A percentile compares a stretch with the other conserved stretches of the same genome.
Evolutionary conservation across 2,329 filamentous ascomycete genomes (phyloP).

Genomic region (Juglanconis sp.): DNA sequence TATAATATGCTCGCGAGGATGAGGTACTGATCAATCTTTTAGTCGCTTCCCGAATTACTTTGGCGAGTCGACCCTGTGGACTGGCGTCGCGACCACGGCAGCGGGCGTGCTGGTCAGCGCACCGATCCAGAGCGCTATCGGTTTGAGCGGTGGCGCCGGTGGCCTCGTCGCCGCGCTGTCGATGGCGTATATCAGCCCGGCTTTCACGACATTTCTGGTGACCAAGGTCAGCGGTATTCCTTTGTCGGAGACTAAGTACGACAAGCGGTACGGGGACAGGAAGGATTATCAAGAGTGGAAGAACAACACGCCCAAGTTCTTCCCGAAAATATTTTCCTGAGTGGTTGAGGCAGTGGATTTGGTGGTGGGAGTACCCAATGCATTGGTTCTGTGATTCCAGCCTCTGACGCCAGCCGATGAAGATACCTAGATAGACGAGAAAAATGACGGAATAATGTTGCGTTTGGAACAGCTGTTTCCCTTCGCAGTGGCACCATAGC

Average conservation of each 20-base stretch:
- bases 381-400: neutral
- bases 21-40: neutral
- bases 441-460: neutral
- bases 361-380: neutral
- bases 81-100: constrained; percentile 59
- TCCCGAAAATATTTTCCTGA: constrained; percentile 53
- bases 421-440: neutral
- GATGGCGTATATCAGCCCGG: constrained; percentile 58
- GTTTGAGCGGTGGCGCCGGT: constrained; percentile 42
- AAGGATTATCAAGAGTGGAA: constrained; percentile 69
- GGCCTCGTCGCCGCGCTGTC: constrained; percentile 30
- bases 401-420: neutral
- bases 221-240: constrained; percentile 63
- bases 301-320: constrained; percentile 60
- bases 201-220: constrained; percentile 61
- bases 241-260: constrained; percentile 66
- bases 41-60: constrained; percentile 68
- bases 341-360: no score
- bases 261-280: constrained; percentile 59
- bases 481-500: neutral
- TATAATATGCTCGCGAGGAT: neutral
- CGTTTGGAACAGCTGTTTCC: neutral
- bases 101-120: constrained; percentile 53
- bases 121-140: constrained; percentile 56
- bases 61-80: constrained; percentile 68